Conservation (phyloP, 257 asterid genomes). For the Salvia miltiorrhiza region DNA sequence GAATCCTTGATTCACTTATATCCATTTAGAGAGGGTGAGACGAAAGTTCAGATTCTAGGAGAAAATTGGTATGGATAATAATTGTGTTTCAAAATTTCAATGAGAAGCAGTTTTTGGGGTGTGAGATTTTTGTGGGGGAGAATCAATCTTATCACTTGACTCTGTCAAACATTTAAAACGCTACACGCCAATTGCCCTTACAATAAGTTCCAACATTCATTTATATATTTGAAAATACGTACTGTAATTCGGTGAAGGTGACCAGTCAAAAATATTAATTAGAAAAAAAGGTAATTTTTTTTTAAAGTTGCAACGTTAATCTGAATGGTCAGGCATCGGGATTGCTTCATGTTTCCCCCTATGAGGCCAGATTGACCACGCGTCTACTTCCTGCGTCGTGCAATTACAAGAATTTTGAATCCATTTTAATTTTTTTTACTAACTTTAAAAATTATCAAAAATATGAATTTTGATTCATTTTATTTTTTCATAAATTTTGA, state of each 20-base stretch:
- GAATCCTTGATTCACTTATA: no score
- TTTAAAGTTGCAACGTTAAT: not conserved
- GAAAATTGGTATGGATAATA: not conserved
- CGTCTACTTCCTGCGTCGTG: not conserved
- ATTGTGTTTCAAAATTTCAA: not conserved
- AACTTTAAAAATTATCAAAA: no score
- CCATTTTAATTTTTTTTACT: no score
- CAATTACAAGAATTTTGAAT: not conserved
- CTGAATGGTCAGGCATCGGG: slow-evolving; percentile 26
- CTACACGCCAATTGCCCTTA: slow-evolving; percentile 2
- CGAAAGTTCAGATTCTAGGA: no score
- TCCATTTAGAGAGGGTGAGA: no score
- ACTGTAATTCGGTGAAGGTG: not conserved
- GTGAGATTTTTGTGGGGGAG: slow-evolving; percentile 17
- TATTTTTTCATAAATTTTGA: no score
- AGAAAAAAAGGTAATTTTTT: no score
- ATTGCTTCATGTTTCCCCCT: slow-evolving; percentile 21
- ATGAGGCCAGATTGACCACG: not conserved
- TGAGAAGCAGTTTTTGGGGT: not conserved
- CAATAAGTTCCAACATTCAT: not conserved
- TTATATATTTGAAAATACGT: not conserved
- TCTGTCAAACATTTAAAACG: slow-evolving; percentile 13
- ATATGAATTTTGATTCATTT: no score
- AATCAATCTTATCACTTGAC: slow-evolving; percentile 29
- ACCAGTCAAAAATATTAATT: no score